Evolutionary conservation across 2,329 filamentous ascomycete species (phyloP).

Genomic region (Colletotrichum spaethianum): DNA sequence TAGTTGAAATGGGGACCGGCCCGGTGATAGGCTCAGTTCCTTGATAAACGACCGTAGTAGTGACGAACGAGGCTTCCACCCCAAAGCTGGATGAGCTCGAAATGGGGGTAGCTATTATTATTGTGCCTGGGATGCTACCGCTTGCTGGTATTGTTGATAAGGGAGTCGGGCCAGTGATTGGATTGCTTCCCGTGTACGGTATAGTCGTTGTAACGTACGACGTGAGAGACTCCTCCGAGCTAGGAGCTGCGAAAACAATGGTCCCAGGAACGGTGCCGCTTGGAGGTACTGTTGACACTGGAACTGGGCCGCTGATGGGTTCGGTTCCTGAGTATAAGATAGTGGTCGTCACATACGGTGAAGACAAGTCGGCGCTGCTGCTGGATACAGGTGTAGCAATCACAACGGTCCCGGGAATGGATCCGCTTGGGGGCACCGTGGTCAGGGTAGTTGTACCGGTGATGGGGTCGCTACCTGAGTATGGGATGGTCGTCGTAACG

Average conservation of each 20-base stretch:
- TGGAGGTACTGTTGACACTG: conserved; percentile 21
- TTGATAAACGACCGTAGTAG: conserved; percentile 7
- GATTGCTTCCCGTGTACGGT: background rate
- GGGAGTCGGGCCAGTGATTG: background rate
- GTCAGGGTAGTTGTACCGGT: background rate
- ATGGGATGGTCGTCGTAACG: conserved; percentile 6
- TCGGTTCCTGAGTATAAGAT: conserved; percentile 15
- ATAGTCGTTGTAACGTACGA: conserved; percentile 20
- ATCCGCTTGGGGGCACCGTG: background rate
- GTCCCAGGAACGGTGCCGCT: conserved; percentile 31
- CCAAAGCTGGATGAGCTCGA: background rate
- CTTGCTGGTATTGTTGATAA: background rate
- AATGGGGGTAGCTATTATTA: conserved; percentile 10
- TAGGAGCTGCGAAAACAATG: background rate
- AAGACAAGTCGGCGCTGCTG: background rate
- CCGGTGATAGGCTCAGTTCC: conserved; percentile 3
- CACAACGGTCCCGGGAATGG: background rate
- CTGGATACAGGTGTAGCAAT: background rate
- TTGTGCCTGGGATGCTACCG: background rate
- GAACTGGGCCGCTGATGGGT: background rate
- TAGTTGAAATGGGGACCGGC: background rate
- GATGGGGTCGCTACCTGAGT: background rate
- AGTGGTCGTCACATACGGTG: conserved; percentile 12
- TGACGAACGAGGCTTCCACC: background rate
- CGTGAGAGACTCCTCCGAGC: background rate